phyloP scores from a whole-genome alignment of 768 basidiomycete species.

The Rhizopogon sp. region DNA sequence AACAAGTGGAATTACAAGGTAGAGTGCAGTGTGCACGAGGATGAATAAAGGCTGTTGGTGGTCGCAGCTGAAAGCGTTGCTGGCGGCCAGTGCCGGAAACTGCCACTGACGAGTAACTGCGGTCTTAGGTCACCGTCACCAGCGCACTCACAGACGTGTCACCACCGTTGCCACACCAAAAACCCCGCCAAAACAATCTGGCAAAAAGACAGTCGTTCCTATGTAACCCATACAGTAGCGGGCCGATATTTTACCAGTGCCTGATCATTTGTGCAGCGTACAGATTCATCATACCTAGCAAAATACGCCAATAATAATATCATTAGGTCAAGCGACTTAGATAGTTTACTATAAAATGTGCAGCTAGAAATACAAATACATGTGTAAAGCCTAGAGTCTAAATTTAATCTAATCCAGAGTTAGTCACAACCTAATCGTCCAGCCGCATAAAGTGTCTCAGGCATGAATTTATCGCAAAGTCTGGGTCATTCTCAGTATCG shows the following conservation, averaged over 20 bases:
- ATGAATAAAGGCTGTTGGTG: background rate
- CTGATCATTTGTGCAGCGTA: background rate
- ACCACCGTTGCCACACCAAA: too few relatives aligned
- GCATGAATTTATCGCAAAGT: conserved; percentile 24
- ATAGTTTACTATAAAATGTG: background rate
- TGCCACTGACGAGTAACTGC: background rate
- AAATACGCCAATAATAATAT: too few relatives aligned
- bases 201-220: too few relatives aligned
- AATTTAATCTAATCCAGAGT: background rate
- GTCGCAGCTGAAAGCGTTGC: background rate
- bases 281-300: too few relatives aligned
- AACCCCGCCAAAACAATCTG: too few relatives aligned
- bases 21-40: too few relatives aligned
- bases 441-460: conserved; percentile 24
- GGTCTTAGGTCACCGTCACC: background rate
- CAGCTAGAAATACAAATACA: background rate
- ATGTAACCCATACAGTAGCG: too few relatives aligned
- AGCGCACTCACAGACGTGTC: too few relatives aligned
- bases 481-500: conserved; percentile 8
- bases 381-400: background rate
- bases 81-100: too few relatives aligned
- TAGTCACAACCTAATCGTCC: conserved; percentile 9
- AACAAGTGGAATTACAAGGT: background rate
- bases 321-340: background rate
- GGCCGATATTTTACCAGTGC: background rate